Base-by-base conservation (phyloP, 371 early-diverging fungal genomes). In the Mortierella sp. region DNA sequence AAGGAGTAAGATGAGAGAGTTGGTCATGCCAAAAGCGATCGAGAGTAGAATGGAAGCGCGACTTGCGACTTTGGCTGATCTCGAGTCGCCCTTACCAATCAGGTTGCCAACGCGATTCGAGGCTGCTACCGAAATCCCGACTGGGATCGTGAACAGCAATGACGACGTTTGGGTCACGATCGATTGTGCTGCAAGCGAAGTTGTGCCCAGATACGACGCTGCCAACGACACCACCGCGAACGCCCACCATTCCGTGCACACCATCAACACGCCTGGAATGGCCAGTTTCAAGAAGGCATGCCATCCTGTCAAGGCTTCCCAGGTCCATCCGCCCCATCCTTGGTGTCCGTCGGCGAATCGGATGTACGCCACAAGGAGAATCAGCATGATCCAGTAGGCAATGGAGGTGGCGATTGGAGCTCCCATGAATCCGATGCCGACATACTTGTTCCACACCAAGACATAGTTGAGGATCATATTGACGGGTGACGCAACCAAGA, bases 251-350 rank as follows among this genome's bases (percentile, higher is more conserved):
- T 92, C 92, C 8, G 89, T 88, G 72, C 91, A 90, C 19, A 89
- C 77, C 91, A 92, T 91, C 51, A 87, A 54, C 29, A 88, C 82
- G 7, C 91, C 89, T 0, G 92, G 90, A 1, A 91, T 51, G 0
- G 92, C 95, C 39, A 95, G 81, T 47, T 83, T 84, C 53, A 92
- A 55, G 70, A 91, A 94, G 21, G 86, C 83, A 63, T 84, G 81
- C 87, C 87, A 89, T 6, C 82, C 83, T 44, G 74, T 74, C 28
- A 94, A 71, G 9, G 90, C 86, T 47, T 88, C 89, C 19, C 84
- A 77, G 9, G 90, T 88, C 92, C 94, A 95, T 9, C 95, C 96
- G 25, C 93, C 94, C 95, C 95, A 97, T 3, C 87, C 85, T 27
- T 85, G 82, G 14, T 82, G 72, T 1, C 95, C 96, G 19, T 84